Evolutionary conservation across 768 basidiomycete species (phyloP), one percentile per base, ranked within the genome.

Genomic region (Exsudoporus frostii): DNA sequence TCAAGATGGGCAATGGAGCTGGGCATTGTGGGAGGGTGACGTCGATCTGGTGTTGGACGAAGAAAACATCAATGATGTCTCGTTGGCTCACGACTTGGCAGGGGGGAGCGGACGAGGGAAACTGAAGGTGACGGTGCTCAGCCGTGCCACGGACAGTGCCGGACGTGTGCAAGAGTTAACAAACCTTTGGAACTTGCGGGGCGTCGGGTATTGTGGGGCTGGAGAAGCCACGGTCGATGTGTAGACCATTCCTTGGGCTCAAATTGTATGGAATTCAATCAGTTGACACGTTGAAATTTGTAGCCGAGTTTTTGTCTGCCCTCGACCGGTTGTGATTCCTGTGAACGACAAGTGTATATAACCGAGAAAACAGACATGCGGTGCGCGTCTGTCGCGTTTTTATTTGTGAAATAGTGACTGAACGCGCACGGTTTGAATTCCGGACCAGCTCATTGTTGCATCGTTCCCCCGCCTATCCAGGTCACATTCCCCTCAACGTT

Each of bases 401-500:
- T n/a, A n/a, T n/a, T n/a, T n/a, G n/a, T n/a, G n/a, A n/a, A n/a
- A n/a, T n/a, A n/a, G n/a, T n/a, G n/a, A n/a, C n/a, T n/a, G n/a
- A n/a, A n/a, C n/a, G n/a, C n/a, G n/a, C n/a, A n/a, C n/a, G n/a
- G n/a, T n/a, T n/a, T n/a, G n/a, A n/a, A 25, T 50, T 61, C 25
- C 63, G 60, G 37, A 56, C 61, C 19, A 45, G 39, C 27, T 33
- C 51, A 7, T 20, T 37, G 1, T 42, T 47, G 24, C 51, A 55
- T 25, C 57, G 51, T 38, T 61, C 54, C n/a, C 74, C 89, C 32
- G 78, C 80, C 7, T 93, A 93, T 65, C 78, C 83, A 17, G 90
- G 88, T 27, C 88, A 92, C 68, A 82, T 95, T 53, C 91, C 90
- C 13, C 75, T 98, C 40, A 88, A 80, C 64, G 74, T 77, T 63